Evolutionary conservation across 768 basidiomycete genomes (phyloP), one percentile per base, ranked within the genome.

Genomic region (Amanita phalloides): DNA sequence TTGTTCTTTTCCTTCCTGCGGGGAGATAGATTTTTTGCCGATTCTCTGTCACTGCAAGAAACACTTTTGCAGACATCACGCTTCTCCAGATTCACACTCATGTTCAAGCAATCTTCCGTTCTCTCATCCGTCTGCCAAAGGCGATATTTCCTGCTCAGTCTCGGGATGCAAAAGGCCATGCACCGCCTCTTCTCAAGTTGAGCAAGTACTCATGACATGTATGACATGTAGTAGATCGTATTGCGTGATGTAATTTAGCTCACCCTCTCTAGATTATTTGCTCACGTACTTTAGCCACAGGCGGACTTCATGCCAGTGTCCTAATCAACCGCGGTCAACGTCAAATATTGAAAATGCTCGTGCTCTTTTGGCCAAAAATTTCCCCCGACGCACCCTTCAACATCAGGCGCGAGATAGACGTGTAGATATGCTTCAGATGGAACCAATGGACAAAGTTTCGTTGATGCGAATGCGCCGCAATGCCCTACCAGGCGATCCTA

Each of bases 401-500:
- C 59, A 53, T 33, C 71, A 70, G 55, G 57, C 62, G 13, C 33
- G 33, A 13, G 33, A 13, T 33, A 21, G 36, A 72, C 76, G 5
- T 70, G 69, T 10, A 76, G 81, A 57, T 74, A 80, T 6, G 71
- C 38, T 67, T 49, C 81, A 81, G 56, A 61, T 75, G 20, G 77
- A 74, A 1, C 76, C 79, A 55, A 63, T 72, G 53, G 72, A 73
- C 51, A 79, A 78, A 57, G 61, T 89, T 14, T 77, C 82, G 58
- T 60, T 82, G 4, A 86, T 90, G 76, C 86, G 80, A 60, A 76
- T 91, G 74, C 79, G 82, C 49, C 86, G 85, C 61, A 73, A 70
- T 36, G 90, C 90, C 9, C 57, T 68, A 38, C 77, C 86, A 2
- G 78, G 70, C 6, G 81, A 90, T 58, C 71, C 76, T 17, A 79